Conservation (phyloP, 805 yeast genomes). For the Blastobotrys peoriensis region DNA sequence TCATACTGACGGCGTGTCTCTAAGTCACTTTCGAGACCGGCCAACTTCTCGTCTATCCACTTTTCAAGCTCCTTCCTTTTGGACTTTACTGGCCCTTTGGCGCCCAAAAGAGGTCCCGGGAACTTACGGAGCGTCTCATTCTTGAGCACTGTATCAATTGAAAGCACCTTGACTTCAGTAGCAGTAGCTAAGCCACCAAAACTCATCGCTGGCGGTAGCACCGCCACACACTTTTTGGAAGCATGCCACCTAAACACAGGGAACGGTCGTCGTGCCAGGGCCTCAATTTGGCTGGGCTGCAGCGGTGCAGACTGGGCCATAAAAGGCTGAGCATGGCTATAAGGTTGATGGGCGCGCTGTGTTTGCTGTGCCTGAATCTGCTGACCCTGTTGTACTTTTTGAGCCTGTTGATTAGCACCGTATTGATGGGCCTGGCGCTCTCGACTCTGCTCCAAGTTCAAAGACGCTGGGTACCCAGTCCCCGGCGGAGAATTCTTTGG, state of each 20-base stretch:
- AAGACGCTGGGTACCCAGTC: slow-evolving; percentile 1
- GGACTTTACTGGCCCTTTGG: slow-evolving; percentile 40
- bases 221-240: slow-evolving; percentile 39
- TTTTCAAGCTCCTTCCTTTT: slow-evolving; percentile 63
- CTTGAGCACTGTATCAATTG: slow-evolving; percentile 25
- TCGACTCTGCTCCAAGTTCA: slow-evolving; percentile 1
- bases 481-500: too few relatives aligned
- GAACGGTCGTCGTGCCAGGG: slow-evolving; percentile 55
- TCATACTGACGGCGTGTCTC: slow-evolving; percentile 10
- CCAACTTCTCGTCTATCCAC: slow-evolving; percentile 48
- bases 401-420: too few relatives aligned
- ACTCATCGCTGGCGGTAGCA: slow-evolving; percentile 38
- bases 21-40: slow-evolving; percentile 17
- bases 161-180: slow-evolving; percentile 25
- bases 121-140: slow-evolving; percentile 35
- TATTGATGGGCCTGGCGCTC: slow-evolving; percentile 1
- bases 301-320: slow-evolving; percentile 6
- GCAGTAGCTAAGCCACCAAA: slow-evolving; percentile 30
- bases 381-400: slow-evolving; percentile 1
- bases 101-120: slow-evolving; percentile 62
- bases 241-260: slow-evolving; percentile 69
- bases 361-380: slow-evolving; percentile 3
- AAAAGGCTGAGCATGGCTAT: slow-evolving; percentile 6
- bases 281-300: slow-evolving; percentile 30
- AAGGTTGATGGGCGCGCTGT: not conserved